These are phyloP conservation scores for Beauveria sp. DNA, from an alignment of 2,329 filamentous ascomycete genomes.

Conservation along the genomic window DNA sequence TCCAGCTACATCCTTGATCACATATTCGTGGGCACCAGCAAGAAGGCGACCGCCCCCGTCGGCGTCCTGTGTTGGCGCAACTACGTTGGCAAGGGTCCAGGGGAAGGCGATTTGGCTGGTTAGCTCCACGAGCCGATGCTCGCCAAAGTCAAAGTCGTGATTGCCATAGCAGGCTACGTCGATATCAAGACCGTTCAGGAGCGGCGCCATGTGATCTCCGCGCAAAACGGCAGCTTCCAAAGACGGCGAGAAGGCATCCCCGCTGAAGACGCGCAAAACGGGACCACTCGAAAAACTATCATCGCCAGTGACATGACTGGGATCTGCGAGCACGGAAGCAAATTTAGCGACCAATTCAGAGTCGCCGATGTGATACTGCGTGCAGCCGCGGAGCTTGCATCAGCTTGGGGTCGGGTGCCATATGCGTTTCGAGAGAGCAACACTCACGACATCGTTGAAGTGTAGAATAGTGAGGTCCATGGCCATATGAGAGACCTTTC, in stretches of 20 bases:
- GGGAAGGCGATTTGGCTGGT: slow-evolving; percentile 6
- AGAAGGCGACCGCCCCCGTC: slow-evolving; percentile 2
- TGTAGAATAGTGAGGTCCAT: slow-evolving; percentile 8
- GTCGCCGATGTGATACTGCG: slow-evolving; percentile 13
- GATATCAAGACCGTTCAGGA: slow-evolving; percentile 7
- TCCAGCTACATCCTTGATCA: neutral
- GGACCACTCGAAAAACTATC: neutral
- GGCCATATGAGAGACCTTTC: neutral
- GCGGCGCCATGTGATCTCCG: slow-evolving; percentile 13
- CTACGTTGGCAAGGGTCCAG: slow-evolving; percentile 14
- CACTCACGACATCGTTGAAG: slow-evolving; percentile 13
- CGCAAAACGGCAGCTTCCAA: slow-evolving; percentile 13
- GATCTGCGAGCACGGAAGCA: slow-evolving; percentile 5
- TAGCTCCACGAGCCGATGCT: slow-evolving; percentile 7
- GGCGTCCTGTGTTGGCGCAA: neutral
- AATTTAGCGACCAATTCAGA: slow-evolving; percentile 9
- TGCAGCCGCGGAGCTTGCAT: neutral
- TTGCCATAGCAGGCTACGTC: slow-evolving; percentile 14
- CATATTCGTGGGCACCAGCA: slow-evolving; percentile 8
- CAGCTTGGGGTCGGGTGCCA: neutral
- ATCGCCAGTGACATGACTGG: neutral
- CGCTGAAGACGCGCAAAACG: slow-evolving; percentile 12
- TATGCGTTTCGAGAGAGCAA: neutral
- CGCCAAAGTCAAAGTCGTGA: slow-evolving; percentile 14
- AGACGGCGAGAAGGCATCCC: slow-evolving; percentile 14